Evolutionary conservation across 306 rosid genomes (phyloP).

Genomic region (Parietaria judaica): DNA sequence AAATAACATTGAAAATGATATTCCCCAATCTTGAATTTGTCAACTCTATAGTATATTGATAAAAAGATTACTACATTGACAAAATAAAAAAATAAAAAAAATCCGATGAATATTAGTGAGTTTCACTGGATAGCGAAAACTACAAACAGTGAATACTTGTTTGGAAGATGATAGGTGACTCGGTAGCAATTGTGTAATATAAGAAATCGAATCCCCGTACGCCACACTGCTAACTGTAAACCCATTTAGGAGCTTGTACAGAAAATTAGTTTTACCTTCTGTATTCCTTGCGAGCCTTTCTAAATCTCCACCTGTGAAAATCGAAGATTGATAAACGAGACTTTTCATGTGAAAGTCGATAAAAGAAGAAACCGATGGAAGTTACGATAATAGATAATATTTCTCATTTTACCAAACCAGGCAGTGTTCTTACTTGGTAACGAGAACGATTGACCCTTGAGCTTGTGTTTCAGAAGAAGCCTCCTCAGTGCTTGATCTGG

Average conservation of each 20-base stretch:
- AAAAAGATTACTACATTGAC: too few relatives aligned
- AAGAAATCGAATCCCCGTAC: not conserved
- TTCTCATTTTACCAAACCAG: not conserved
- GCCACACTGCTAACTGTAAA: conserved; percentile 1
- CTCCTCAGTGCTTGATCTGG: conserved; percentile 74
- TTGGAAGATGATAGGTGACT: not conserved
- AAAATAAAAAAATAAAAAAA: too few relatives aligned
- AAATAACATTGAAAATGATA: too few relatives aligned
- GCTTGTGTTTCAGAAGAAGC: conserved; percentile 64
- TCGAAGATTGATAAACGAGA: not conserved
- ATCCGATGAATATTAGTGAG: not conserved
- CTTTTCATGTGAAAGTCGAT: too few relatives aligned
- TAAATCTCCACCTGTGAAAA: conserved; percentile 54
- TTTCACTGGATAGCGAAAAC: not conserved
- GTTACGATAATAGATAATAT: not conserved
- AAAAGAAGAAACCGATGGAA: conserved; percentile 2
- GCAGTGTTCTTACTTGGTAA: conserved; percentile 62
- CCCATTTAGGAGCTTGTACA: not conserved
- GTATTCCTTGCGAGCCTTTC: conserved; percentile 78
- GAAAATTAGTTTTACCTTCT: conserved; percentile 41
- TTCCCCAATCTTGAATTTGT: too few relatives aligned
- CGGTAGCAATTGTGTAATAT: not conserved
- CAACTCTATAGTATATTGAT: too few relatives aligned
- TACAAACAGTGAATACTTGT: not conserved
- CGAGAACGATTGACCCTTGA: conserved; percentile 92